A percentile compares a stretch with the other conserved stretches of the same genome.
Evolutionary conservation across 176 grass and related monocot genomes (phyloP).

Genomic region (Phoenix dactylifera): DNA sequence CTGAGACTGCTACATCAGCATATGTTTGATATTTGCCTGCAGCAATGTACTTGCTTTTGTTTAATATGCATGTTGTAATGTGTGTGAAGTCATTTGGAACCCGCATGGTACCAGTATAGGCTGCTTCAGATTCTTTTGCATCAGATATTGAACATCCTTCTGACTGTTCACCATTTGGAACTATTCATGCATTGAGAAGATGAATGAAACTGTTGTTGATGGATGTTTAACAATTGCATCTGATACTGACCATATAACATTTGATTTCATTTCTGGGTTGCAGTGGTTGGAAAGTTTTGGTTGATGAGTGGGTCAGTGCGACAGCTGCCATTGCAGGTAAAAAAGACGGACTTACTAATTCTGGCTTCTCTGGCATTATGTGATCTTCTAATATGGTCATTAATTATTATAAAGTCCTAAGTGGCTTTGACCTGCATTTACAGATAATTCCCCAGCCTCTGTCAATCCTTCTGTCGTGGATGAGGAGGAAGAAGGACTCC

Average conservation of each 20-base stretch:
- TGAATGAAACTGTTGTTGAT: too few relatives aligned
- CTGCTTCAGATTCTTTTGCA: too few relatives aligned
- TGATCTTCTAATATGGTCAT: neutral
- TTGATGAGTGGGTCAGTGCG: constrained; percentile 55
- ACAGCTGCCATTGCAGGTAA: constrained; percentile 47
- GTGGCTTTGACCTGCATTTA: constrained; percentile 4
- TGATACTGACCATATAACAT: constrained; percentile 5
- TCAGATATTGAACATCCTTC: too few relatives aligned
- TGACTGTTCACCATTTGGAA: too few relatives aligned
- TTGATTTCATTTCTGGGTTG: neutral
- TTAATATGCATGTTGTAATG: too few relatives aligned
- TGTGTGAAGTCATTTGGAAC: too few relatives aligned
- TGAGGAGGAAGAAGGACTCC: constrained; percentile 39
- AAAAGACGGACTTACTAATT: neutral
- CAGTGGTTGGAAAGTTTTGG: constrained; percentile 69
- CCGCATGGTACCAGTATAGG: too few relatives aligned
- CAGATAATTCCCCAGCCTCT: constrained; percentile 59
- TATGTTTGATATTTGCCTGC: too few relatives aligned
- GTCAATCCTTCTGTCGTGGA: constrained; percentile 40
- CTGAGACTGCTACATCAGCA: too few relatives aligned
- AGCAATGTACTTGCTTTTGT: too few relatives aligned
- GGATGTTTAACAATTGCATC: neutral
- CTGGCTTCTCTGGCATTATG: too few relatives aligned
- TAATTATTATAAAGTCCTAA: neutral
- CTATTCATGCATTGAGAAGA: too few relatives aligned